Conservation (phyloP, 345 rosid species). For the Reutealis trisperma region DNA sequence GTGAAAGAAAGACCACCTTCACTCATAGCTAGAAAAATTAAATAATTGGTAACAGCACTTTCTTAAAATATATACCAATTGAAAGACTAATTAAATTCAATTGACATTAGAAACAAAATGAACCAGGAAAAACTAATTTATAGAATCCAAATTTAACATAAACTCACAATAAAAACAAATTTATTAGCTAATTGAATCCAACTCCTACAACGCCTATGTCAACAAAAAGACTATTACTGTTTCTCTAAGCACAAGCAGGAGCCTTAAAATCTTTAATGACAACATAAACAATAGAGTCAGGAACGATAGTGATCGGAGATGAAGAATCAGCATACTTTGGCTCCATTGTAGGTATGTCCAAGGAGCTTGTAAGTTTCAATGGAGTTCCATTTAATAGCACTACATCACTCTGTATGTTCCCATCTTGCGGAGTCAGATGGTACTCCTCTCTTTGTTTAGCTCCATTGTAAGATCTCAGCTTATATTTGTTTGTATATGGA, state of each 20-base stretch:
- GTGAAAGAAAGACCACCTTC: too few relatives aligned
- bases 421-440: constrained; percentile 57
- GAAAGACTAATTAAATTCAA: too few relatives aligned
- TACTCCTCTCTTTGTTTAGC: constrained; percentile 47
- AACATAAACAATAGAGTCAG: constrained; percentile 45
- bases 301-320: constrained; percentile 36
- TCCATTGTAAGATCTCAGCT: background rate
- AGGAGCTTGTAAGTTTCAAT: constrained; percentile 38
- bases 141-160: too few relatives aligned
- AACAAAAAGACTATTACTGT: too few relatives aligned
- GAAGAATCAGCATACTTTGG: constrained; percentile 42
- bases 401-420: constrained; percentile 59
- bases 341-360: constrained; percentile 47
- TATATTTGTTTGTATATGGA: background rate
- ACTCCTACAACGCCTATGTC: too few relatives aligned
- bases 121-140: too few relatives aligned
- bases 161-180: too few relatives aligned
- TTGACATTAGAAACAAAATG: too few relatives aligned
- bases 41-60: too few relatives aligned
- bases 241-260: constrained; percentile 52
- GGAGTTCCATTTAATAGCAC: constrained; percentile 53
- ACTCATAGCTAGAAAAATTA: too few relatives aligned
- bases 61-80: too few relatives aligned
- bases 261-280: constrained; percentile 48
- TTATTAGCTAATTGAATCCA: too few relatives aligned